A percentile compares a stretch with the other conserved stretches of the same genome.
These are phyloP conservation scores for Thermothelomyces thermophilus DNA, from an alignment of 2,329 filamentous ascomycete genomes.

Conservation along the genomic window DNA sequence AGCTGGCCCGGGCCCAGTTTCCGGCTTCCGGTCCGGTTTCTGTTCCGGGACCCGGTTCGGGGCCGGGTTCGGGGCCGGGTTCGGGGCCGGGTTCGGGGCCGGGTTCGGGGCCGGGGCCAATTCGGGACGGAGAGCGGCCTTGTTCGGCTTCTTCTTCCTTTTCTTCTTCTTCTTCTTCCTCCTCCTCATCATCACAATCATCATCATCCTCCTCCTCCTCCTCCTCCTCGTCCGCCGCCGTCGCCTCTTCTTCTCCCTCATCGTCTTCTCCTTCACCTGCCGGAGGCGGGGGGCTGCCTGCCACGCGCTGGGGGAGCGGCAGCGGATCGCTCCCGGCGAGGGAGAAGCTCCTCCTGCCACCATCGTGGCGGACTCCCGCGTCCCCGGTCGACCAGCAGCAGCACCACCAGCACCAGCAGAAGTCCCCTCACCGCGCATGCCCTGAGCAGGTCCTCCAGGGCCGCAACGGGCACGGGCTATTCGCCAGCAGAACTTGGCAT, in stretches of 20 bases:
- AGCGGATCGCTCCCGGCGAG: not conserved
- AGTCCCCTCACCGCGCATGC: no score
- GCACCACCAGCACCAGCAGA: no score
- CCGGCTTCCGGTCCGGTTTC: not conserved
- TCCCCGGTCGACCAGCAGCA: no score
- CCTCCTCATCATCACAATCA: no score
- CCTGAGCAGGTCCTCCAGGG: no score
- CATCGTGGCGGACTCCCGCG: conserved; percentile 2
- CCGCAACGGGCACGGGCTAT: no score
- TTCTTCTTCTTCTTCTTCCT: not conserved
- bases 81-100: not conserved
- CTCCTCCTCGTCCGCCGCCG: not conserved
- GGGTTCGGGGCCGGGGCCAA: not conserved
- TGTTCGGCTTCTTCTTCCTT: not conserved
- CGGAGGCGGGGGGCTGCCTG: not conserved
- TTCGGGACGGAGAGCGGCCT: not conserved
- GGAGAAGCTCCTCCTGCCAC: not conserved
- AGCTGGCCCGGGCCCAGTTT: conserved; percentile 27
- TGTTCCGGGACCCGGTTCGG: not conserved
- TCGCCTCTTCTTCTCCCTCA: not conserved
- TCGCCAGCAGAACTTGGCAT: no score
- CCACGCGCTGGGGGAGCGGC: conserved; percentile 2
- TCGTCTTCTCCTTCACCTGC: not conserved
- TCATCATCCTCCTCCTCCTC: not conserved
- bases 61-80: not conserved